Percentiles rank a stretch among this genome's conserved stretches.
Evolutionary conservation across 2,329 filamentous ascomycete species (phyloP).

Genomic region (Microdochium trichocladiopsis): DNA sequence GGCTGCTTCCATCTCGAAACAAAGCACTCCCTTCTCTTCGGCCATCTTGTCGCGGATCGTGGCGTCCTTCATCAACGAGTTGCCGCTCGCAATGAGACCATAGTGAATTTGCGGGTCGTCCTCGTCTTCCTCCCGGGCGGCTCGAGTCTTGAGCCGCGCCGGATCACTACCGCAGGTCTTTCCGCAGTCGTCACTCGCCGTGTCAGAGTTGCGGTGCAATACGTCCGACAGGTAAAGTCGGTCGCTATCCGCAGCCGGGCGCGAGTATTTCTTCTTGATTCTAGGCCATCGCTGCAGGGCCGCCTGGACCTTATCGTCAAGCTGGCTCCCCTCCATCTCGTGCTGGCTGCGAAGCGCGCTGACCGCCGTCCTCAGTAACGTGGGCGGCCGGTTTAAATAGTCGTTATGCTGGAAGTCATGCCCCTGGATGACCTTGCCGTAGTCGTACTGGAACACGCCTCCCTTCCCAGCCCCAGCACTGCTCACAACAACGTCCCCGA

Average conservation of each 20-base stretch:
- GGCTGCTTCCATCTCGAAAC: slow-evolving; percentile 25
- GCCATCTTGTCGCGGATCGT: slow-evolving; percentile 14
- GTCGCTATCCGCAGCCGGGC: slow-evolving; percentile 8
- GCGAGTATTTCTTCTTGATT: slow-evolving; percentile 14
- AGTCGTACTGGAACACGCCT: slow-evolving; percentile 24
- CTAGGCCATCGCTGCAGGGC: slow-evolving; percentile 15
- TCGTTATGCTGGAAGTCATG: slow-evolving; percentile 8
- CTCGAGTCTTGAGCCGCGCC: slow-evolving; percentile 9
- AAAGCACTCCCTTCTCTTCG: slow-evolving; percentile 12
- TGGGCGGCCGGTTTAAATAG: slow-evolving; percentile 3
- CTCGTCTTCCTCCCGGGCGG: slow-evolving; percentile 5
- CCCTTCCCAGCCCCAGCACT: slow-evolving; percentile 7
- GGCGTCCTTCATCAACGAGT: slow-evolving; percentile 21
- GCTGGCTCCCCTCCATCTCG: slow-evolving; percentile 9
- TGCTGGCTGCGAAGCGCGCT: slow-evolving; percentile 17
- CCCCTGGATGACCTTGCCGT: slow-evolving; percentile 15
- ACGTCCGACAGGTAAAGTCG: not conserved
- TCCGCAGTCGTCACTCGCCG: slow-evolving; percentile 6
- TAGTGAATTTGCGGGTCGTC: slow-evolving; percentile 21
- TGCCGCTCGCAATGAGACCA: slow-evolving; percentile 24
- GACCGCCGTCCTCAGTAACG: slow-evolving; percentile 2
- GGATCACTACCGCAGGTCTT: slow-evolving; percentile 10
- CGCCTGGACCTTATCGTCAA: slow-evolving; percentile 18
- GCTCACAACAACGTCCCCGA: slow-evolving; percentile 25
- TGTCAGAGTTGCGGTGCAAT: slow-evolving; percentile 2